Evolutionary conservation across 2,329 filamentous ascomycete species (phyloP).

Genomic region (Stagonosporopsis rhizophila): DNA sequence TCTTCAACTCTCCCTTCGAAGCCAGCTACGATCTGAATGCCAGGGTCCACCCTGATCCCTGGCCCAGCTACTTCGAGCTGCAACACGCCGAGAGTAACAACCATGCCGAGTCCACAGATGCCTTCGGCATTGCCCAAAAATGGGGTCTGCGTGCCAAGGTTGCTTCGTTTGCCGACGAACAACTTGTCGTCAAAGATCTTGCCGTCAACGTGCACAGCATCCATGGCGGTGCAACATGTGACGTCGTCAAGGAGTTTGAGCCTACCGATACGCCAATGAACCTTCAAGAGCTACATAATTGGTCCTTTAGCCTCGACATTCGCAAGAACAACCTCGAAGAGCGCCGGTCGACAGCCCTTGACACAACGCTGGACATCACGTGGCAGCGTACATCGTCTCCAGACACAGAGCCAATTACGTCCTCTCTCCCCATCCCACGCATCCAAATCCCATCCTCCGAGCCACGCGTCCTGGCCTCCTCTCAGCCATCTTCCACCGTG

Average conservation of each 20-base stretch:
- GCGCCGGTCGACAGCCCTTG: conserved; percentile 74
- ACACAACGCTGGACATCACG: conserved; percentile 75
- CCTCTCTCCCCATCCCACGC: conserved; percentile 77
- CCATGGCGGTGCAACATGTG: conserved; percentile 68
- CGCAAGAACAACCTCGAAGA: conserved; percentile 85
- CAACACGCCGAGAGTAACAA: conserved; percentile 53
- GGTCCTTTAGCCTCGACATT: conserved; percentile 74
- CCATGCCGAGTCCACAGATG: conserved; percentile 42
- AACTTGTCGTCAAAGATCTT: conserved; percentile 68
- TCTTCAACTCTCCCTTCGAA: conserved; percentile 84
- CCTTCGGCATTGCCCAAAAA: conserved; percentile 74
- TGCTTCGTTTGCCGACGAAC: conserved; percentile 76
- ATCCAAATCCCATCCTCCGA: conserved; percentile 83
- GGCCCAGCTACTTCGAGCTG: conserved; percentile 85
- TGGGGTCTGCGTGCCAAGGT: conserved; percentile 78
- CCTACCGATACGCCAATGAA: conserved; percentile 54
- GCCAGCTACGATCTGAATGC: conserved; percentile 89
- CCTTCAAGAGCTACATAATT: conserved; percentile 74
- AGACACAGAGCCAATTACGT: conserved; percentile 39
- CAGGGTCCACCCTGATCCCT: conserved; percentile 75
- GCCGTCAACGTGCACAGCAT: conserved; percentile 67
- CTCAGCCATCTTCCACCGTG: conserved; percentile 42
- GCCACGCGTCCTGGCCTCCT: conserved; percentile 76
- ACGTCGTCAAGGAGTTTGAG: conserved; percentile 42
- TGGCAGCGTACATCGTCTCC: conserved; percentile 70